Evolutionary conservation across 2,329 filamentous ascomycete genomes (phyloP).

Genomic region (Tolypocladium guangdongense): DNA sequence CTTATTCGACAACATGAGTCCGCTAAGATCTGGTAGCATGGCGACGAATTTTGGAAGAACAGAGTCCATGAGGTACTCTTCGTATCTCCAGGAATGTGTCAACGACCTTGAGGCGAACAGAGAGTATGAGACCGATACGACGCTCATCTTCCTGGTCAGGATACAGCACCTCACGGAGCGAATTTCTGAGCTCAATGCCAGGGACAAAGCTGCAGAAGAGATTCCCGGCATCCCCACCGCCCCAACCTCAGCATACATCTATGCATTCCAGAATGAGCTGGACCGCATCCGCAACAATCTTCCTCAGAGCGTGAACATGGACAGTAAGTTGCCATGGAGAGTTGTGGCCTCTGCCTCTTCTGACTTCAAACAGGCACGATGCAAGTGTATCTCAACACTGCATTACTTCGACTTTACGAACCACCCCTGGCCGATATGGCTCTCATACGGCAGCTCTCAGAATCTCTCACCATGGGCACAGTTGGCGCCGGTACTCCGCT

Average conservation of each 20-base stretch:
- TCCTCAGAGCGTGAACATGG: constrained; percentile 20
- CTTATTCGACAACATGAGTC: not conserved
- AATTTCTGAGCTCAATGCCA: constrained; percentile 30
- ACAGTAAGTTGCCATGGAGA: constrained; percentile 21
- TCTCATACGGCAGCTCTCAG: constrained; percentile 29
- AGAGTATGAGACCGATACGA: constrained; percentile 36
- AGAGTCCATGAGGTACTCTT: constrained; percentile 38
- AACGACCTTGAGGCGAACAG: constrained; percentile 28
- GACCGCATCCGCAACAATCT: constrained; percentile 27
- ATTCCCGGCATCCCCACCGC: constrained; percentile 25
- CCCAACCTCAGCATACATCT: constrained; percentile 32
- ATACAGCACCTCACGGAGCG: constrained; percentile 40
- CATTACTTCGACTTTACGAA: constrained; percentile 34
- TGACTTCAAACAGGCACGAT: constrained; percentile 21
- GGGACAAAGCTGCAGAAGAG: constrained; percentile 22
- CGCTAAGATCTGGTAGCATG: constrained; percentile 17
- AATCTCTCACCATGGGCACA: constrained; percentile 27
- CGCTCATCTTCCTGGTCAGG: constrained; percentile 34
- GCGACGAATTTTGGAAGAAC: constrained; percentile 31
- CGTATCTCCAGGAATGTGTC: constrained; percentile 41
- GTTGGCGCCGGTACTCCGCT: constrained; percentile 29
- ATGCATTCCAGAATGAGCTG: constrained; percentile 34
- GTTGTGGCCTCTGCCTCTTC: not conserved
- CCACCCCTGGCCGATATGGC: constrained; percentile 31
- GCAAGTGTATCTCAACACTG: constrained; percentile 27